Evolutionary conservation across 345 rosid genomes (phyloP).

Genomic region (Raphanus sativus): DNA sequence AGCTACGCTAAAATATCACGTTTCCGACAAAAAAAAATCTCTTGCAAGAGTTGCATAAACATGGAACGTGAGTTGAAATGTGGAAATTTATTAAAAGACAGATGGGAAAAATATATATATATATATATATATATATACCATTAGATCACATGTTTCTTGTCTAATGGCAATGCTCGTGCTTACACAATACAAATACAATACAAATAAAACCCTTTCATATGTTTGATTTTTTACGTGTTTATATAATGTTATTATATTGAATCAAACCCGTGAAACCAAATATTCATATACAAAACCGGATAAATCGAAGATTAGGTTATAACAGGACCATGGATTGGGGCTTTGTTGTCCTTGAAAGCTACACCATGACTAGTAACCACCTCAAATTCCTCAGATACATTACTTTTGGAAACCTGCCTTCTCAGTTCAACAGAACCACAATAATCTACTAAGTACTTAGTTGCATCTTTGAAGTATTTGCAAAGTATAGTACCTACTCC

Average conservation of each 20-base stretch:
- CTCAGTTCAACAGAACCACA: conserved; percentile 64
- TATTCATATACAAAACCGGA: not conserved
- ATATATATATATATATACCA: not conserved
- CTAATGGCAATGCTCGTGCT: not conserved
- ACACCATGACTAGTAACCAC: conserved; percentile 37
- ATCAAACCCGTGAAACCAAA: not conserved
- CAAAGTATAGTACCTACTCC: conserved; percentile 68
- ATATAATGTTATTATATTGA: not conserved
- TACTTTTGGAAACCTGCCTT: conserved; percentile 38
- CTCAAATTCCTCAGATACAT: conserved; percentile 40
- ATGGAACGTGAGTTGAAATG: not conserved
- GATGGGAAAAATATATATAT: not conserved
- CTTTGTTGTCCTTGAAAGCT: conserved; percentile 8
- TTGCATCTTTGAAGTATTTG: conserved; percentile 46
- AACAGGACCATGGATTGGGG: conserved; percentile 22
- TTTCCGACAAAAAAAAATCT: not conserved
- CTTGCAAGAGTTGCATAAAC: not conserved
- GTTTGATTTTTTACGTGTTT: not conserved
- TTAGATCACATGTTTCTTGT: not conserved
- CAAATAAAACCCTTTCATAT: not conserved
- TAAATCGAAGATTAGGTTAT: conserved; percentile 8
- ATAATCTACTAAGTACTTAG: conserved; percentile 58
- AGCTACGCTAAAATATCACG: not conserved
- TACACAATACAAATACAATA: not conserved
- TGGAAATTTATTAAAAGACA: not conserved